A percentile compares a stretch with the other conserved stretches of the same genome.
Conservation (phyloP, 2,329 filamentous ascomycete genomes). For the Fusarium sarcochroum region DNA sequence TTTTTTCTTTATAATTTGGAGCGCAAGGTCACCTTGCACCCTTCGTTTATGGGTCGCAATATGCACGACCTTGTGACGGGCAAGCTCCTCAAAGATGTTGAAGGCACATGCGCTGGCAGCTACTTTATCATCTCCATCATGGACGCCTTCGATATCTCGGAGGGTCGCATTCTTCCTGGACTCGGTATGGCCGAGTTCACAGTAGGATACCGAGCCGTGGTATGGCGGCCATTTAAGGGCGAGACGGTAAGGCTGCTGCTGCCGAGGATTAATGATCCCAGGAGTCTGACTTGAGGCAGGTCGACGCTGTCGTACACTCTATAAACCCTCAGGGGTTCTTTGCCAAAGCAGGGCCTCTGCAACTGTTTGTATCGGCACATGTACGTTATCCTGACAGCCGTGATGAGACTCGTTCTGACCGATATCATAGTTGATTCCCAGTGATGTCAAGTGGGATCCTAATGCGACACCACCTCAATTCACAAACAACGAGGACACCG, state of each 20-base stretch:
- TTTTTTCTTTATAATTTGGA: constrained; percentile 99
- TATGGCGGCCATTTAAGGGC: constrained; percentile 98
- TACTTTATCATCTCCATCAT: constrained; percentile 99
- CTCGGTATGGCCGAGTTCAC: constrained; percentile 95
- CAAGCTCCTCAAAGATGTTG: constrained; percentile 91
- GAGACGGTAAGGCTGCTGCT: constrained; percentile 80
- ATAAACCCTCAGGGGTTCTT: constrained; percentile 96
- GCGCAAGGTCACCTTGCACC: constrained; percentile 93
- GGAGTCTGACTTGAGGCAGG: constrained; percentile 66
- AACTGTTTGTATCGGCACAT: constrained; percentile 84
- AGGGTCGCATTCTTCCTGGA: constrained; percentile 91
- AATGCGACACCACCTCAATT: constrained; percentile 98
- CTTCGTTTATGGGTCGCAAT: constrained; percentile 95
- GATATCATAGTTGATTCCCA: constrained; percentile 81
- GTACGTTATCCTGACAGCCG: constrained; percentile 66
- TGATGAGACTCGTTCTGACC: constrained; percentile 24
- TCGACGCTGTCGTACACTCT: constrained; percentile 93
- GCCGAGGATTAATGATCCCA: constrained; percentile 32
- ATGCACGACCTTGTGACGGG: constrained; percentile 93
- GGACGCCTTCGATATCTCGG: constrained; percentile 94
- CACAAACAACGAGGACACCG: constrained; percentile 93
- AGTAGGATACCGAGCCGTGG: constrained; percentile 93
- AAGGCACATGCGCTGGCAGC: constrained; percentile 93
- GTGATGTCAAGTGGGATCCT: constrained; percentile 92
- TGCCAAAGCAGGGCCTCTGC: constrained; percentile 82